Conservation (phyloP, 305 asterid species). For the Vinca major region DNA sequence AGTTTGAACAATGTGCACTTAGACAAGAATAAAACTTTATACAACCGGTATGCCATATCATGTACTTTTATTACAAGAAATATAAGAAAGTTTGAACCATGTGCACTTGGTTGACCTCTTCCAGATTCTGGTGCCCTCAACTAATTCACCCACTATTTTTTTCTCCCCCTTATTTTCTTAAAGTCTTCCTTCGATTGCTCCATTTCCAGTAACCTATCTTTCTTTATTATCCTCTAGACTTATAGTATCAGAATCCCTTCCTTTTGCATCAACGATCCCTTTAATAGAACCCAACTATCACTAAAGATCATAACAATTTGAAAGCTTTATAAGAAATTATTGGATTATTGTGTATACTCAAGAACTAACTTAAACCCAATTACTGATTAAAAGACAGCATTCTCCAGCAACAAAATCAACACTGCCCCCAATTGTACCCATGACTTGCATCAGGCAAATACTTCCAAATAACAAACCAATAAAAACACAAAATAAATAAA, state of each 20-base stretch:
- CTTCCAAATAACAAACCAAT: neutral
- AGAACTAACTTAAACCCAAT: neutral
- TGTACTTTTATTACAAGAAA: conserved; percentile 11
- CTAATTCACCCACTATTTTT: neutral
- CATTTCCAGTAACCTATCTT: neutral
- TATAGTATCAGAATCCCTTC: neutral
- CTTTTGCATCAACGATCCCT: neutral
- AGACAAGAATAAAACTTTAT: neutral
- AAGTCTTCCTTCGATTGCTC: neutral
- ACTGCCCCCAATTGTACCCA: neutral
- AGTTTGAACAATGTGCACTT: conserved; percentile 8
- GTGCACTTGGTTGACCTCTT: neutral
- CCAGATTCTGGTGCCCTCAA: neutral
- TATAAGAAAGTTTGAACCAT: conserved; percentile 16
- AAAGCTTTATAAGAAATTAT: neutral
- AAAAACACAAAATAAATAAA: too few species aligned
- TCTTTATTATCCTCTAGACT: neutral
- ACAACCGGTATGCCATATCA: neutral
- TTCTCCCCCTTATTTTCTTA: neutral
- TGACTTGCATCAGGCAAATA: neutral
- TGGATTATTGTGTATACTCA: neutral
- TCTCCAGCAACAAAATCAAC: neutral
- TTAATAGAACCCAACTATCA: too few species aligned
- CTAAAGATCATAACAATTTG: neutral
- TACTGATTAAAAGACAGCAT: neutral